These are phyloP conservation scores for Deinandra increscens DNA, from an alignment of 129 eudicot genomes.

Conservation along the genomic window DNA sequence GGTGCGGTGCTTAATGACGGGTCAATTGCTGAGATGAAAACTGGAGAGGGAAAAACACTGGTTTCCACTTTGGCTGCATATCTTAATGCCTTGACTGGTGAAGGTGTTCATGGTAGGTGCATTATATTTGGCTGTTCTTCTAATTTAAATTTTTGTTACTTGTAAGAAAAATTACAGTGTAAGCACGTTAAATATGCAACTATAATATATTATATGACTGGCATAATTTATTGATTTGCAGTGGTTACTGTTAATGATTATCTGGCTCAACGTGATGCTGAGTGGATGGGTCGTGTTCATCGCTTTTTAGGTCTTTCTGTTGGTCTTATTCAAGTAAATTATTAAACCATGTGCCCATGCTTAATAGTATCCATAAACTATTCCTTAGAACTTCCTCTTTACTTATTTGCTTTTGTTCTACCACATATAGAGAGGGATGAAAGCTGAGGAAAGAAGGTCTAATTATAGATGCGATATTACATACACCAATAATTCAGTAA, in stretches of 20 bases:
- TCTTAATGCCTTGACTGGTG: conserved; percentile 90
- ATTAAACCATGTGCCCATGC: conserved; percentile 11
- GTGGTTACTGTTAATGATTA: conserved; percentile 98
- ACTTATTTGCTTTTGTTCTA: not conserved
- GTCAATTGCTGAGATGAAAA: conserved; percentile 96
- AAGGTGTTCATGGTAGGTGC: conserved; percentile 93
- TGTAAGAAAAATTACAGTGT: conserved; percentile 7
- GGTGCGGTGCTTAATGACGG: conserved; percentile 99
- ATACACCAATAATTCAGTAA: conserved; percentile 89
- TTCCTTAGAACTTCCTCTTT: not conserved
- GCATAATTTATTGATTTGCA: conserved; percentile 31
- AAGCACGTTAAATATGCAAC: conserved; percentile 15
- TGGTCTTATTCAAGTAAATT: conserved; percentile 88
- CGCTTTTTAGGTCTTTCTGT: conserved; percentile 96
- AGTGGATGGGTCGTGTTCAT: conserved; percentile 99
- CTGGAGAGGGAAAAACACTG: conserved; percentile 96
- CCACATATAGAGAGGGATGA: conserved; percentile 82
- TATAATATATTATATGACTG: not conserved
- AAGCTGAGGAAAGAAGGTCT: conserved; percentile 59
- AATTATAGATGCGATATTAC: conserved; percentile 90
- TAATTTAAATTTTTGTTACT: not conserved
- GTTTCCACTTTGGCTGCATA: conserved; percentile 97
- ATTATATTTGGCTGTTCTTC: not conserved
- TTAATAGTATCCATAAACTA: not conserved
- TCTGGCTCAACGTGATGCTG: conserved; percentile 99